phyloP scores from a whole-genome alignment of 208 protist genomes.

The Trypanosoma avium region DNA sequence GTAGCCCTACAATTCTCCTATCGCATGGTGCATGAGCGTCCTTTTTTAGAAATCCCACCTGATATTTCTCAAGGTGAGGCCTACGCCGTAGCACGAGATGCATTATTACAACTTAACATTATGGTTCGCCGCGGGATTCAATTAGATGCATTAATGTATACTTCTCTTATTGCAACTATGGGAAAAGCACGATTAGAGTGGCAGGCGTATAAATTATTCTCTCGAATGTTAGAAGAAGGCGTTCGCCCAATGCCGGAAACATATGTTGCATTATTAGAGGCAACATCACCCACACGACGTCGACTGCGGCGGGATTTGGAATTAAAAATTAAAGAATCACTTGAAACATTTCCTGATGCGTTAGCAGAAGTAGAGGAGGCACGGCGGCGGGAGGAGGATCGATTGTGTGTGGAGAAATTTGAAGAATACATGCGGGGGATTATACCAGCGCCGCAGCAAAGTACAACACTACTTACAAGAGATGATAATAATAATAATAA shows the following conservation, averaged over 20 bases:
- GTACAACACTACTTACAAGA: neutral
- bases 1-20: neutral
- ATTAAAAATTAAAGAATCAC: constrained; percentile 78
- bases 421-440: constrained; percentile 82
- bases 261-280: constrained; percentile 84
- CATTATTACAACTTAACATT: constrained; percentile 91
- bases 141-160: constrained; percentile 92
- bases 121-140: constrained; percentile 91
- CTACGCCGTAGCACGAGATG: constrained; percentile 71
- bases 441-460: constrained; percentile 32
- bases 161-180: constrained; percentile 90
- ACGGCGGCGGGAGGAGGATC: constrained; percentile 69
- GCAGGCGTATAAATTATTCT: constrained; percentile 94
- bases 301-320: constrained; percentile 76
- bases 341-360: constrained; percentile 72
- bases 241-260: constrained; percentile 89
- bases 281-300: constrained; percentile 57
- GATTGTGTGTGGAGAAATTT: constrained; percentile 74
- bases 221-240: constrained; percentile 87
- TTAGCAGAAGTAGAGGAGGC: constrained; percentile 62
- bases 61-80: constrained; percentile 60
- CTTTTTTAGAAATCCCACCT: constrained; percentile 54
- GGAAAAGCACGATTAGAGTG: constrained; percentile 83
- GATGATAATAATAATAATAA: neutral
- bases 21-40: constrained; percentile 56